A percentile compares a stretch with the other conserved stretches of the same genome.
Evolutionary conservation across 1,284 basidiomycete species (phyloP).

Genomic region (Pseudozyma sp.): DNA sequence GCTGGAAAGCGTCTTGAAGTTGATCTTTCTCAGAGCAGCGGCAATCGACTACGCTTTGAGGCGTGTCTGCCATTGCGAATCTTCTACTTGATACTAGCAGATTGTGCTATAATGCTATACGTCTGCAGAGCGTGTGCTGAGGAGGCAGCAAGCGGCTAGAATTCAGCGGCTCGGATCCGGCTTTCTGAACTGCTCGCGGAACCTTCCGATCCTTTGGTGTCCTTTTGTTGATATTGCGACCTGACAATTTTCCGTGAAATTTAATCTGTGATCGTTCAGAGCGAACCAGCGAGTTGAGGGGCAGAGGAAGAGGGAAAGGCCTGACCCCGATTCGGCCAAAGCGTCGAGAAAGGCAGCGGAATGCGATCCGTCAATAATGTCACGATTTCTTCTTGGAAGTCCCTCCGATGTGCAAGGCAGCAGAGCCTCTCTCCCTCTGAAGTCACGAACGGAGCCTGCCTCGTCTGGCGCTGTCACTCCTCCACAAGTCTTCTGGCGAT

Average conservation of each 20-base stretch:
- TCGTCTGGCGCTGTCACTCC: conserved; percentile 9
- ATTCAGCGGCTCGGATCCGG: conserved; percentile 25
- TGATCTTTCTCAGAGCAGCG: too few relatives aligned
- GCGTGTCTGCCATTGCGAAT: too few relatives aligned
- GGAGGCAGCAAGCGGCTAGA: not conserved
- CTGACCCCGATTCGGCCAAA: conserved; percentile 2
- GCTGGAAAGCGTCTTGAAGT: too few relatives aligned
- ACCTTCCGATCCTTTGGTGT: conserved; percentile 16
- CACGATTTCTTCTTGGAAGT: conserved; percentile 26
- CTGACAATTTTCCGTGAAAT: not conserved
- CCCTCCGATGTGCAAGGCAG: not conserved
- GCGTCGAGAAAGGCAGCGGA: conserved; percentile 1
- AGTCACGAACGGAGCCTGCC: not conserved
- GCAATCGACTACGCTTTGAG: too few relatives aligned
- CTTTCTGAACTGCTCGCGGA: conserved; percentile 5
- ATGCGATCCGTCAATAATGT: not conserved
- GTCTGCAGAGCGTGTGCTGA: too few relatives aligned
- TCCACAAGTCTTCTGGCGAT: conserved; percentile 24
- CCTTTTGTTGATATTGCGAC: not conserved
- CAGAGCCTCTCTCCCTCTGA: conserved; percentile 1
- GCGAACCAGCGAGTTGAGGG: not conserved
- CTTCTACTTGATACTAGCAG: too few relatives aligned
- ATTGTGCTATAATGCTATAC: too few relatives aligned
- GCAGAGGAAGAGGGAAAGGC: not conserved
- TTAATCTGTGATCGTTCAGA: conserved; percentile 3